Base-by-base conservation (phyloP, 2,329 filamentous ascomycete genomes). In the Phaeosphaeria sp. region DNA sequence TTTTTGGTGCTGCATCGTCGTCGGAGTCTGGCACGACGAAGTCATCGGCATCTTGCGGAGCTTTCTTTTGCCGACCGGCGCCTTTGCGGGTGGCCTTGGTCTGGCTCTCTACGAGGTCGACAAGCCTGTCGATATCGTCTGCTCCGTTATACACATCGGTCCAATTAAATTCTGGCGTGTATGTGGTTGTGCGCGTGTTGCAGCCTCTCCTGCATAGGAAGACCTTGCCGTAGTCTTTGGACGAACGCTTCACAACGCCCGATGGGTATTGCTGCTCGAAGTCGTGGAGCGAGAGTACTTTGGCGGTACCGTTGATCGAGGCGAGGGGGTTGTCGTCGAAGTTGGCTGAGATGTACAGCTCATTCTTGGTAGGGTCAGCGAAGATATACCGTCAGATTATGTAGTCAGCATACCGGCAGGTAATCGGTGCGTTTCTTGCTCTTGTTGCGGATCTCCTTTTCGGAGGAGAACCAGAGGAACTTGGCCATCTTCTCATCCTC, bases 381-480 rank as follows among this genome's bases (percentile, higher is more conserved):
- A 61, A 33, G 6, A 40, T 3, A 49, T 21, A 21, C 40, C 24
- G 21, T 8, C 8, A 43, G 22, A 44, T 7, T 27, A 13, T 24
- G 11, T 39, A 27, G 68, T 45, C 21, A 24, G 46, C 79, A 56
- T 80, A 91, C 87, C 72, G 86, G 86, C 51, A 96, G 77, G 57
- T 87, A 92, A 77, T 99, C 95, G 13, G 82, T 84, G 70, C 92
- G 84, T 79, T 95, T 96, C 79, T 91, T 94, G 56, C 87, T 86
- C 73, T 89, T 90, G 68, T 91, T 95, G 25, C 89, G 87, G 59
- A 97, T 92, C 78, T 98, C 94, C 70, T 90, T 91, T 69, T 96
- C 91, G 0, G 91, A 92, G 0, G 91, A 93, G 74, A 99, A 97
- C 95, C 95, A 99, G 84, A 97, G 89, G 72, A 99, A 95, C 61